phyloP scores from a whole-genome alignment of 371 early-diverging fungal genomes.

The Actinomucor elegans region DNA sequence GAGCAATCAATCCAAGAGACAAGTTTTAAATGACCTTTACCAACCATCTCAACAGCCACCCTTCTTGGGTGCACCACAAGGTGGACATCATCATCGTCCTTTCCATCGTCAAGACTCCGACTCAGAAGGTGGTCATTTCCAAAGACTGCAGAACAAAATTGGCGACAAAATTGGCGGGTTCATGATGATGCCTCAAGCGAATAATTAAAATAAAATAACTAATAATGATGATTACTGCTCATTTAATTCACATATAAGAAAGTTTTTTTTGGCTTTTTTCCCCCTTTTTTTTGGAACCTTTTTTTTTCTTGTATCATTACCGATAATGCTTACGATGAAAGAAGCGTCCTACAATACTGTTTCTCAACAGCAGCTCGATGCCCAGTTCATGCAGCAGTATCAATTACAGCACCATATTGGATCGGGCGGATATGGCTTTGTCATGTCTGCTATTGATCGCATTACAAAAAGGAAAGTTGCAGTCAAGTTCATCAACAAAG shows the following conservation, averaged over 20 bases:
- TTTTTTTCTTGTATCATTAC: too few species aligned
- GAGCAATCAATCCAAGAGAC: slow-evolving; percentile 19
- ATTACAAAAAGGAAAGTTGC: slow-evolving; percentile 54
- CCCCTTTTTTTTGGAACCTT: too few species aligned
- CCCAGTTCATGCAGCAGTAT: not conserved
- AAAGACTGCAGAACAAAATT: slow-evolving; percentile 7
- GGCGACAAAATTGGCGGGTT: slow-evolving; percentile 17
- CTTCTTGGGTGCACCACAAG: not conserved
- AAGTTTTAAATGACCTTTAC: slow-evolving; percentile 8
- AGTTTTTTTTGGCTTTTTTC: not conserved
- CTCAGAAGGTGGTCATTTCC: slow-evolving; percentile 1
- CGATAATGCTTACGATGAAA: too few species aligned
- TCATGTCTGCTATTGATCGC: slow-evolving; percentile 50
- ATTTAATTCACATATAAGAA: too few species aligned
- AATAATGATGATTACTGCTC: too few species aligned
- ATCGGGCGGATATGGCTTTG: slow-evolving; percentile 72
- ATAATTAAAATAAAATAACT: too few species aligned
- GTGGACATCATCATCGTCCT: not conserved
- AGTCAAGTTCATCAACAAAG: slow-evolving; percentile 68
- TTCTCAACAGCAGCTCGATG: not conserved
- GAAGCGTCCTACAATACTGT: too few species aligned
- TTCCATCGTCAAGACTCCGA: not conserved
- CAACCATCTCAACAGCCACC: not conserved
- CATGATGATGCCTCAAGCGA: slow-evolving; percentile 10
- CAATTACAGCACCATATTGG: slow-evolving; percentile 53